Evolutionary conservation across 2,329 filamentous ascomycete species (phyloP).

Genomic region (Cladosporium sp.): DNA sequence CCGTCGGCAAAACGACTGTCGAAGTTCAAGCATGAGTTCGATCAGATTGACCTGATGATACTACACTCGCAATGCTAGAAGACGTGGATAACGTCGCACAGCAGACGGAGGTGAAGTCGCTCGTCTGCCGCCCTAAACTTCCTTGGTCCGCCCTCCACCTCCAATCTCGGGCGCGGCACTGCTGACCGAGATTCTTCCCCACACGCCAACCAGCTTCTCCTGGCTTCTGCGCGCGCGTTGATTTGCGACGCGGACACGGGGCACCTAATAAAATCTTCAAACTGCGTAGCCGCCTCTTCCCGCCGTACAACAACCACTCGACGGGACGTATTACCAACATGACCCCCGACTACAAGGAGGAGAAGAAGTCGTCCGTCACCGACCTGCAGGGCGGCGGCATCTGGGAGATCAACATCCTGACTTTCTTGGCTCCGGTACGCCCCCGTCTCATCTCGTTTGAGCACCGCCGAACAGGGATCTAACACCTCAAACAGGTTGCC

Average conservation of each 20-base stretch:
- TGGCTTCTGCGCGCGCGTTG: conserved; percentile 11
- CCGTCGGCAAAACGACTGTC: no score
- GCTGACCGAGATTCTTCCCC: conserved; percentile 8
- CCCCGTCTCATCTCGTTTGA: conserved; percentile 17
- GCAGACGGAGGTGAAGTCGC: no score
- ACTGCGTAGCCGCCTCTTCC: neutral
- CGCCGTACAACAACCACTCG: conserved; percentile 1
- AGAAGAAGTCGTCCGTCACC: conserved; percentile 94
- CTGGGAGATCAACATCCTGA: conserved; percentile 79
- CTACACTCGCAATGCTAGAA: no score
- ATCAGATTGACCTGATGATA: no score
- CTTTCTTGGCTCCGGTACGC: conserved; percentile 74
- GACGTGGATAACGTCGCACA: no score
- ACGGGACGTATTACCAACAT: conserved; percentile 15
- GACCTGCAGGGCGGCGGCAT: conserved; percentile 78
- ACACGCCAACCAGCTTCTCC: conserved; percentile 9
- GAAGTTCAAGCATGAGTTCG: no score
- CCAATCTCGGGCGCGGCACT: conserved; percentile 7
- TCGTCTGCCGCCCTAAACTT: no score
- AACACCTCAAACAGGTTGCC: conserved; percentile 49
- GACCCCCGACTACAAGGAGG: conserved; percentile 67
- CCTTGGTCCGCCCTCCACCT: neutral
- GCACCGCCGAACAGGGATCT: conserved; percentile 32
- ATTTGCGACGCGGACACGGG: neutral
- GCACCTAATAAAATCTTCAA: no score